Evolutionary conservation across 805 yeast genomes (phyloP).

Genomic region (Limtongozyma cylindracea): DNA sequence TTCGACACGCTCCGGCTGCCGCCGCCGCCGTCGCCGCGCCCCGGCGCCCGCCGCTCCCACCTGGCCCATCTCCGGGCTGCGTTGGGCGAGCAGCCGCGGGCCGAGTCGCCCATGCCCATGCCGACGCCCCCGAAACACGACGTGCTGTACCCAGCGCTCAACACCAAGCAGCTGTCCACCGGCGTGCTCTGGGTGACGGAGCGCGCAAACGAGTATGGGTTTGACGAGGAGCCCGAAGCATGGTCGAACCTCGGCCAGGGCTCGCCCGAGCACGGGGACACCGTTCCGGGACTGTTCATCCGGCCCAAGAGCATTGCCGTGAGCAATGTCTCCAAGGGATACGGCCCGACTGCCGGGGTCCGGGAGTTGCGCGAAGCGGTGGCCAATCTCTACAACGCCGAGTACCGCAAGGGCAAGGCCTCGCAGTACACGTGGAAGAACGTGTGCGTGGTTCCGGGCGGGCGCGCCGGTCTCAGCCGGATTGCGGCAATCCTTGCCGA

Average conservation of each 20-base stretch:
- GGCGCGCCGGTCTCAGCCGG: constrained; percentile 34
- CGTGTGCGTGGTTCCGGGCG: constrained; percentile 40
- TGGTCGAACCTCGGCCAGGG: constrained; percentile 46
- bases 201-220: constrained; percentile 31
- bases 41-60: too few species aligned
- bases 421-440: constrained; percentile 35
- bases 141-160: constrained; percentile 29
- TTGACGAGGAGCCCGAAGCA: constrained; percentile 8
- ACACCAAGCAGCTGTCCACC: constrained; percentile 29
- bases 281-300: constrained; percentile 27
- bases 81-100: constrained; percentile 14
- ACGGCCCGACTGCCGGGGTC: constrained; percentile 35
- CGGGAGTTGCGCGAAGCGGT: constrained; percentile 28
- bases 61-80: constrained; percentile 5
- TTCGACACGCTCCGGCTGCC: constrained; percentile 7
- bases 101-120: constrained; percentile 20
- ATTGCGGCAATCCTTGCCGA: constrained; percentile 34
- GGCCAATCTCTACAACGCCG: constrained; percentile 26
- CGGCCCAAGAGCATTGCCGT: constrained; percentile 22
- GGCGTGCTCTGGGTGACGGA: constrained; percentile 45
- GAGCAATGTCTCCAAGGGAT: constrained; percentile 22
- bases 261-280: constrained; percentile 36
- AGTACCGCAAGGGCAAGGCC: constrained; percentile 18
- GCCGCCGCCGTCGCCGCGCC: too few species aligned
- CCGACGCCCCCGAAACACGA: constrained; percentile 19